A percentile compares a stretch with the other conserved stretches of the same genome.
These are phyloP conservation scores for Neoarthrinium moseri DNA, from an alignment of 2,329 filamentous ascomycete genomes.

Conservation along the genomic window DNA sequence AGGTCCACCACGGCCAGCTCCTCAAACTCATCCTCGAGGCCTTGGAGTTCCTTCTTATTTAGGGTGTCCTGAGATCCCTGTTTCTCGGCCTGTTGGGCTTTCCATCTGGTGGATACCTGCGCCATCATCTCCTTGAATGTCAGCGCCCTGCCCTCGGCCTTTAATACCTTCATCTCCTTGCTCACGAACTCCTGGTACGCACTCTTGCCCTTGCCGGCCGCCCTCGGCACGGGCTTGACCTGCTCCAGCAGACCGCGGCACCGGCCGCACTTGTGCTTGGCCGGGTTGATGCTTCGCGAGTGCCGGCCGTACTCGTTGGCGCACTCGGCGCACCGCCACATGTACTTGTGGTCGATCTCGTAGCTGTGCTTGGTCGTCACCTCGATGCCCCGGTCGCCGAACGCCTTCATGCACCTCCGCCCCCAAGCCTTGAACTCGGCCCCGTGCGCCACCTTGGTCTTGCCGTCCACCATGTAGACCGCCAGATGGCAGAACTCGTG, in stretches of 20 bases:
- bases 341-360: slow-evolving; percentile 86
- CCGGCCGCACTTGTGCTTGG: slow-evolving; percentile 70
- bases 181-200: slow-evolving; percentile 53
- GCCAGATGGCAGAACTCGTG: slow-evolving; percentile 96
- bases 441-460: slow-evolving; percentile 78
- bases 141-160: slow-evolving; percentile 22
- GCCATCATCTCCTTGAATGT: slow-evolving; percentile 67
- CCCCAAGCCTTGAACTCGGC: slow-evolving; percentile 80
- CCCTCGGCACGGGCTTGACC: slow-evolving; percentile 72
- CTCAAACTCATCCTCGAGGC: slow-evolving; percentile 15
- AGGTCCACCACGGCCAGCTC: background rate
- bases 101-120: slow-evolving; percentile 54
- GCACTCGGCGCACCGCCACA: slow-evolving; percentile 77
- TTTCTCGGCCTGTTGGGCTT: slow-evolving; percentile 62
- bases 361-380: slow-evolving; percentile 92
- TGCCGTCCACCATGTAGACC: slow-evolving; percentile 81
- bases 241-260: slow-evolving; percentile 73
- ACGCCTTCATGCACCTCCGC: slow-evolving; percentile 50
- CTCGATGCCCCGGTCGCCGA: slow-evolving; percentile 62
- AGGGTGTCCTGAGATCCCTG: slow-evolving; percentile 66
- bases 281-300: slow-evolving; percentile 77
- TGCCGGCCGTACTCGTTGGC: slow-evolving; percentile 76
- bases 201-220: slow-evolving; percentile 27
- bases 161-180: slow-evolving; percentile 20
- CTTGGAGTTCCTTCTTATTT: slow-evolving; percentile 53